These are phyloP conservation scores for Diaporthe batatas DNA, from an alignment of 2,329 filamentous ascomycete genomes.

Conservation along the genomic window DNA sequence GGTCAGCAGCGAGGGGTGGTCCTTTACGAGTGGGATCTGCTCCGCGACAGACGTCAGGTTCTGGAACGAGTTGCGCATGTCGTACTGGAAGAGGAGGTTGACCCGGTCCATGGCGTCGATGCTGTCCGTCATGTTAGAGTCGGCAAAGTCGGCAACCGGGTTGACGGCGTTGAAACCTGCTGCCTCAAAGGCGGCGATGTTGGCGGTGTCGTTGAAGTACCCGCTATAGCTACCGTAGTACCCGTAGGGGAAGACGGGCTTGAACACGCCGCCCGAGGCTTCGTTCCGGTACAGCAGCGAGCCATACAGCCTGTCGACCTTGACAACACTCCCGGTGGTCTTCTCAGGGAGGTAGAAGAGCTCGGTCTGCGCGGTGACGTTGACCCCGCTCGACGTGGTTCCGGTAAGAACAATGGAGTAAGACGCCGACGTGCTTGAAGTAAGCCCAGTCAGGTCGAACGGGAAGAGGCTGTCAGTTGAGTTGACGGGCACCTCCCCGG, in stretches of 20 bases:
- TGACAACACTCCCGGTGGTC: slow-evolving; percentile 57
- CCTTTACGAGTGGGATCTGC: slow-evolving; percentile 56
- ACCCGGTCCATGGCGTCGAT: slow-evolving; percentile 54
- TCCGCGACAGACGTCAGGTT: slow-evolving; percentile 56
- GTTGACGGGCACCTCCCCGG: slow-evolving; percentile 52
- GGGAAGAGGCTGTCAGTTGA: slow-evolving; percentile 52
- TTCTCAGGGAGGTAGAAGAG: slow-evolving; percentile 60
- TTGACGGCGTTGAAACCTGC: slow-evolving; percentile 61
- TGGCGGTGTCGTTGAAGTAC: slow-evolving; percentile 56
- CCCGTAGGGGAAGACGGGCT: slow-evolving; percentile 59
- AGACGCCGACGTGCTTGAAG: slow-evolving; percentile 51
- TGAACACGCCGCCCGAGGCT: slow-evolving; percentile 52
- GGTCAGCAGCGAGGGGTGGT: slow-evolving; percentile 56
- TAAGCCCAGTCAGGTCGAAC: slow-evolving; percentile 54
- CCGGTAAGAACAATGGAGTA: slow-evolving; percentile 57
- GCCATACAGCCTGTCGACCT: slow-evolving; percentile 60
- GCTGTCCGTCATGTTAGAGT: slow-evolving; percentile 53
- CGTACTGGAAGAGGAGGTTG: slow-evolving; percentile 59
- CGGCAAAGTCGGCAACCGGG: slow-evolving; percentile 56
- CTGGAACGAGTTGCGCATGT: slow-evolving; percentile 59
- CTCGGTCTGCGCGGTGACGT: slow-evolving; percentile 54
- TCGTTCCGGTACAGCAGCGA: slow-evolving; percentile 56
- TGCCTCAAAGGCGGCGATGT: slow-evolving; percentile 52
- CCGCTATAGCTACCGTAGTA: slow-evolving; percentile 59
- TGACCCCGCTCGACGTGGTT: slow-evolving; percentile 49